Evolutionary conservation across 1,284 basidiomycete genomes (phyloP).

Genomic region (Sanguinoderma infundibulare): DNA sequence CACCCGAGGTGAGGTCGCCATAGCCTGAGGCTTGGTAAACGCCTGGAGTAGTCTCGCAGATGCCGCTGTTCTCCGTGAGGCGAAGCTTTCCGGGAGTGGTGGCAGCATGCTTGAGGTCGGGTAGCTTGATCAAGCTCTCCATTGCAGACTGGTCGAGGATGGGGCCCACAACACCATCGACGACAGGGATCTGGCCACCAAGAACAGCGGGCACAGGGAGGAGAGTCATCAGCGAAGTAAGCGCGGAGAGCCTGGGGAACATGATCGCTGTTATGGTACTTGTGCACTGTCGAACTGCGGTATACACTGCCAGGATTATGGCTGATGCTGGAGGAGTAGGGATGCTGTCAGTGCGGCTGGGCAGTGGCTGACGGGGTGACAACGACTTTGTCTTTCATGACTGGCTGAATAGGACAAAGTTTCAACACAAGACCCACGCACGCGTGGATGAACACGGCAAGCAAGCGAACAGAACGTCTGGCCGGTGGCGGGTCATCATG

Average conservation of each 20-base stretch:
- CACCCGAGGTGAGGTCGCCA: conserved; percentile 53
- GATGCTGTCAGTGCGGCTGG: too few relatives aligned
- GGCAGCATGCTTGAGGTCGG: conserved; percentile 7
- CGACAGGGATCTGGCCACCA: conserved; percentile 44
- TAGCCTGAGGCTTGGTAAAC: conserved; percentile 67
- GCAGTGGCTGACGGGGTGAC: too few relatives aligned
- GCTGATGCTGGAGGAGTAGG: too few relatives aligned
- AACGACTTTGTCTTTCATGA: too few relatives aligned
- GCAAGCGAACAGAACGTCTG: too few relatives aligned
- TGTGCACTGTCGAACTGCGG: too few relatives aligned
- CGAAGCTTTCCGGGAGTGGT: conserved; percentile 53
- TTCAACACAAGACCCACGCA: too few relatives aligned
- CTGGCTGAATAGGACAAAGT: too few relatives aligned
- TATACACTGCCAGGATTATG: too few relatives aligned
- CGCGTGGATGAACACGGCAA: too few relatives aligned
- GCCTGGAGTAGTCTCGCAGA: conserved; percentile 61
- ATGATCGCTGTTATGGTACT: conserved; percentile 6
- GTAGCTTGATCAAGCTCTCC: background rate
- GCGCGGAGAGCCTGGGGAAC: conserved; percentile 15
- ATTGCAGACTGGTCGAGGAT: background rate
- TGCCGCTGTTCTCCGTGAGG: conserved; percentile 55
- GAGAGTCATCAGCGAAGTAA: conserved; percentile 16
- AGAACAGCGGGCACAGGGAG: conserved; percentile 22
- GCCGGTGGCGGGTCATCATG: too few relatives aligned
- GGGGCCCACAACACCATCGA: too few relatives aligned